Conservation (phyloP, 176 grass and related monocot species). For the Sorghum bicolor region Sorghum_bicolor_NCBIv3 NC_012873.2:68131501-68132000, state of each 20-base stretch:
- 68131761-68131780: background rate
- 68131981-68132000: no score
- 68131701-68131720: constrained; percentile 85
- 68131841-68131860: background rate
- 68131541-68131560: constrained; percentile 4
- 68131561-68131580: background rate
- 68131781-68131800: background rate
- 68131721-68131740: constrained; percentile 76
- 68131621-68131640: background rate
- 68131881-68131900: background rate
- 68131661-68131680: constrained; percentile 92
- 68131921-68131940: background rate
- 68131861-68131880: background rate
- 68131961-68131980: background rate
- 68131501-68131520: constrained; percentile 32
- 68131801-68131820: background rate
- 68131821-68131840: background rate
- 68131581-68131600: background rate
- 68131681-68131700: constrained; percentile 93
- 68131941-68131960: background rate
- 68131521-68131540: background rate
- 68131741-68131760: background rate
- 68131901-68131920: background rate
- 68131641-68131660: constrained; percentile 79
- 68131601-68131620: background rate